A percentile compares a stretch with the other conserved stretches of the same genome.
Evolutionary conservation across 306 rosid species (phyloP).

Genomic region (Canavalia gladiata): DNA sequence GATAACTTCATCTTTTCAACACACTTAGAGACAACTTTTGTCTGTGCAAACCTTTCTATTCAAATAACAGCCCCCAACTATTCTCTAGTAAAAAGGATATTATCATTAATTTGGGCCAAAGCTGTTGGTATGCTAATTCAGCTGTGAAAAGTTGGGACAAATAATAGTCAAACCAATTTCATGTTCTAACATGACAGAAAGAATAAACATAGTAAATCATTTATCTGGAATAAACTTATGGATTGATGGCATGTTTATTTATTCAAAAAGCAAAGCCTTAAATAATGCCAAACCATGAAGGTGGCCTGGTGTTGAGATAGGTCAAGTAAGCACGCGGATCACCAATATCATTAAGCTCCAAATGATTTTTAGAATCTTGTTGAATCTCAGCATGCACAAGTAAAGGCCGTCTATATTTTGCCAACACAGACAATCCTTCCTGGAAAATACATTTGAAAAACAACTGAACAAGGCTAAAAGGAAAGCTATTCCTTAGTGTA

Average conservation of each 20-base stretch:
- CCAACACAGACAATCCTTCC: slow-evolving; percentile 87
- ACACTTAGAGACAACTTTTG: background rate
- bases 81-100: background rate
- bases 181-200: background rate
- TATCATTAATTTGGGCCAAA: background rate
- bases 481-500: slow-evolving; percentile 28
- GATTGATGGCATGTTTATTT: slow-evolving; percentile 3
- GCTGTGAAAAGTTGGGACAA: background rate
- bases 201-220: background rate
- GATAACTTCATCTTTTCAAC: slow-evolving; percentile 5
- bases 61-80: background rate
- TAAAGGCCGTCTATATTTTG: slow-evolving; percentile 88
- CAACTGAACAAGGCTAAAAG: slow-evolving; percentile 44
- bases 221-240: slow-evolving; percentile 22
- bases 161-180: slow-evolving; percentile 8
- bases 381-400: slow-evolving; percentile 88
- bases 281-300: slow-evolving; percentile 75
- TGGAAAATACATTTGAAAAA: slow-evolving; percentile 53
- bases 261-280: slow-evolving; percentile 36
- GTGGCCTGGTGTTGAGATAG: slow-evolving; percentile 85
- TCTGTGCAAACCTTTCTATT: background rate
- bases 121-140: background rate
- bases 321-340: slow-evolving; percentile 72
- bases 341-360: slow-evolving; percentile 52
- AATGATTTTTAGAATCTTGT: slow-evolving; percentile 56